A percentile compares a stretch with the other conserved stretches of the same genome.
phyloP scores from a whole-genome alignment of 805 yeast genomes.

The Diddensiella caesifluorescens region DNA sequence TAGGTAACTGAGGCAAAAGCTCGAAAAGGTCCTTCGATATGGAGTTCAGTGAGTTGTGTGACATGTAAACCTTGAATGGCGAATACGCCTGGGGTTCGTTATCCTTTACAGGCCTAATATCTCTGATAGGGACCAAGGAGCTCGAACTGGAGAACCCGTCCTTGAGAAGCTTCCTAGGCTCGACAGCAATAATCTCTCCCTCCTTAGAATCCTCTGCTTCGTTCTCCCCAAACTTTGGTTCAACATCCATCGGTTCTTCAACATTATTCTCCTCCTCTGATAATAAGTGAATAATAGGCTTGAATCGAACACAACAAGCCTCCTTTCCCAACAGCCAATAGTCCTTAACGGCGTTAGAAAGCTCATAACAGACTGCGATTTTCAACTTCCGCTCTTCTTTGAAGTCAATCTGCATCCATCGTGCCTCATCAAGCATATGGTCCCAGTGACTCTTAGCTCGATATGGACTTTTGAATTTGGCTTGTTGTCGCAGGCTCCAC shows the following conservation, averaged over 20 bases:
- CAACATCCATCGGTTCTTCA: constrained; percentile 7
- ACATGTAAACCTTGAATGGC: constrained; percentile 19
- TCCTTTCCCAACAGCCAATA: constrained; percentile 72
- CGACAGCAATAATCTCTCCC: no score
- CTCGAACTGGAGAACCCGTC: no score
- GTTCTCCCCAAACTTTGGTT: constrained; percentile 15
- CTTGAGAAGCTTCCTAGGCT: no score
- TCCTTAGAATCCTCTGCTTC: constrained; percentile 17
- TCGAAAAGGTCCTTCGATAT: constrained; percentile 23
- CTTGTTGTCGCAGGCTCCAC: constrained; percentile 90
- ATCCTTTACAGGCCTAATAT: constrained; percentile 1
- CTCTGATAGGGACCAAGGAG: constrained; percentile 15
- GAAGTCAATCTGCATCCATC: constrained; percentile 78
- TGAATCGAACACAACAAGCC: constrained; percentile 54
- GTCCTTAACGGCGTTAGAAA: constrained; percentile 70
- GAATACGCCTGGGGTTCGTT: constrained; percentile 2
- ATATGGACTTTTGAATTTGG: constrained; percentile 62
- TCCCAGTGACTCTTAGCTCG: constrained; percentile 61
- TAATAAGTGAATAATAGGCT: constrained; percentile 35
- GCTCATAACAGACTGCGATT: constrained; percentile 58
- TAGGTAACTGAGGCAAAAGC: constrained; percentile 21
- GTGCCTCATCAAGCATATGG: constrained; percentile 64
- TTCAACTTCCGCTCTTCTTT: constrained; percentile 65
- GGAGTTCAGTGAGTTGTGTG: constrained; percentile 19
- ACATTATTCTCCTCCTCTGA: constrained; percentile 14